These are phyloP conservation scores for Mallotus nudiflorus DNA, from an alignment of 345 rosid species.

Conservation along the genomic window DNA sequence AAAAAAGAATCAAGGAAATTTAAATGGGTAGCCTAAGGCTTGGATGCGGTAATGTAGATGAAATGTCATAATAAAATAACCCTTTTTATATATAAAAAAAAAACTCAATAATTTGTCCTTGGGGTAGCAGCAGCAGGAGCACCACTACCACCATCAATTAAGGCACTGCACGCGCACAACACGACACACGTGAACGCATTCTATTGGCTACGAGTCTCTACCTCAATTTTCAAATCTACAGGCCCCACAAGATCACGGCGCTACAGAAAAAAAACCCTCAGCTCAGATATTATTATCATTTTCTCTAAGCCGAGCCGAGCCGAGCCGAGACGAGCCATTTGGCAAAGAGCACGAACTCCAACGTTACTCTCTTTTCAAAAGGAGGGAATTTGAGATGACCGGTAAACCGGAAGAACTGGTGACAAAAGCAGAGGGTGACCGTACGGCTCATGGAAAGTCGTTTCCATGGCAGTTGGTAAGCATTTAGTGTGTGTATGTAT, in stretches of 20 bases:
- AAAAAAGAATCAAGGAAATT: too few species aligned
- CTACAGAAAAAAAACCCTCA: too few species aligned
- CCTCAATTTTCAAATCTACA: not conserved
- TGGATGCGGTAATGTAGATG: too few species aligned
- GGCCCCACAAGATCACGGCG: slow-evolving; percentile 23
- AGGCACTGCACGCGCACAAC: not conserved
- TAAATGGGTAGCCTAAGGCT: too few species aligned
- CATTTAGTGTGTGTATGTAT: slow-evolving; percentile 50
- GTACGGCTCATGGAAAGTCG: slow-evolving; percentile 56
- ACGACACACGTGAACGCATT: not conserved
- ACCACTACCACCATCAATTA: not conserved
- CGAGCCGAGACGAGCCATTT: too few species aligned
- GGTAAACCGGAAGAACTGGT: slow-evolving; percentile 30
- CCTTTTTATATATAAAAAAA: too few species aligned
- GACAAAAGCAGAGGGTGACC: slow-evolving; percentile 24
- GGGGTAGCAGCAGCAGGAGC: not conserved
- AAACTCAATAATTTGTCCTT: not conserved
- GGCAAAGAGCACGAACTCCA: not conserved
- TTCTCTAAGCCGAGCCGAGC: not conserved
- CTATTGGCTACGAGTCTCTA: not conserved
- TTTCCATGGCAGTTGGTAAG: slow-evolving; percentile 66
- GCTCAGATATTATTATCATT: not conserved
- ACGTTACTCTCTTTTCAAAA: not conserved
- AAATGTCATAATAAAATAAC: too few species aligned
- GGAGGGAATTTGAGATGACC: not conserved